phyloP scores from a whole-genome alignment of 495 filamentous ascomycete species.

The Penicillium steckii region DNA sequence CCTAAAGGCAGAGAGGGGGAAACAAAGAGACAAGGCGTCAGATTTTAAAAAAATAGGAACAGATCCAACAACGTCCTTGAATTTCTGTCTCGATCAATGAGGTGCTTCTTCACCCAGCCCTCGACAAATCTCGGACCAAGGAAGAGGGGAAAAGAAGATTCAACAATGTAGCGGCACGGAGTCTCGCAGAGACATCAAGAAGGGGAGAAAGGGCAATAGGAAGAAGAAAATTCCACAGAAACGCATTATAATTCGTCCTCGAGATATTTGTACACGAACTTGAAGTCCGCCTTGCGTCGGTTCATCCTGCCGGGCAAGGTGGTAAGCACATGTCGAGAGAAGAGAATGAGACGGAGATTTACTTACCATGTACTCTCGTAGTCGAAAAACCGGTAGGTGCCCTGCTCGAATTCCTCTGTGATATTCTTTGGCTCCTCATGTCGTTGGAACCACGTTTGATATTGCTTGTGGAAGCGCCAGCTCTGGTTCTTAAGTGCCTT shows the following conservation, averaged over 20 bases:
- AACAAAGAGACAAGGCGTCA: background rate
- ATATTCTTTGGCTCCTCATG: slow-evolving; percentile 98
- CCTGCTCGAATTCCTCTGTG: slow-evolving; percentile 97
- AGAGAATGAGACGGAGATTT: background rate
- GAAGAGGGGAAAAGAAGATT: background rate
- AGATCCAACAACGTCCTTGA: background rate
- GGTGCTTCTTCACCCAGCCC: background rate
- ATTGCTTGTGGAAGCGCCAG: slow-evolving; percentile 99
- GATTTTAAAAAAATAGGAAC: background rate
- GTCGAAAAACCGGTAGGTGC: slow-evolving; percentile 98
- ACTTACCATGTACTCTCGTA: slow-evolving; percentile 98
- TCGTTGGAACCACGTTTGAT: slow-evolving; percentile 98
- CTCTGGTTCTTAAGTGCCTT: slow-evolving; percentile 95
- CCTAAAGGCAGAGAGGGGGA: background rate
- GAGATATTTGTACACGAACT: slow-evolving; percentile 96
- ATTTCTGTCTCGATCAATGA: background rate
- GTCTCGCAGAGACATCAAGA: background rate
- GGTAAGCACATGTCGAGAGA: slow-evolving; percentile 10
- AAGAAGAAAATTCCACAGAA: background rate
- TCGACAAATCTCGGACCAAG: background rate
- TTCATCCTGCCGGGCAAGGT: slow-evolving; percentile 80
- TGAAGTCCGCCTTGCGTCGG: slow-evolving; percentile 95
- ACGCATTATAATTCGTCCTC: slow-evolving; percentile 77
- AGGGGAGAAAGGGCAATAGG: slow-evolving; percentile 1
- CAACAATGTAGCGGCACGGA: background rate